phyloP scores from a whole-genome alignment of 441 rosid genomes.

The Gossypium trilobum region DNA sequence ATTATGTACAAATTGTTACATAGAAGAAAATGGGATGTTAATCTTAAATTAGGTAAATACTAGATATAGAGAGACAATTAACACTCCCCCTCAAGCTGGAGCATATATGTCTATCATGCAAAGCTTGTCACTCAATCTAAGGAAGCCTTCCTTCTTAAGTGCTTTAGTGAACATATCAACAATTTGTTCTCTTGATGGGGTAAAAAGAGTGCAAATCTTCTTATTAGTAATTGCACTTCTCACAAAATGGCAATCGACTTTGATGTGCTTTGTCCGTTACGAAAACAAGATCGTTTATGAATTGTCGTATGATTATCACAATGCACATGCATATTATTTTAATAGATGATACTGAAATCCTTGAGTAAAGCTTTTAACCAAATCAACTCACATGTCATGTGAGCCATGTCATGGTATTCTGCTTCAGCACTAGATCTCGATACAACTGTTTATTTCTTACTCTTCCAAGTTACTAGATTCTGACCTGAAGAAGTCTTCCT shows the following conservation, averaged over 20 bases:
- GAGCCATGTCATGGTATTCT: too few species aligned
- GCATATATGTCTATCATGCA: background rate
- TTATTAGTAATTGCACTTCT: background rate
- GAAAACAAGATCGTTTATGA: too few species aligned
- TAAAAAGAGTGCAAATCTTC: background rate
- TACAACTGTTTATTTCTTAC: too few species aligned
- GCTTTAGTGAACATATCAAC: background rate
- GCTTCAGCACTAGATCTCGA: too few species aligned
- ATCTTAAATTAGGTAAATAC: background rate
- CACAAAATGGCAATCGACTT: background rate
- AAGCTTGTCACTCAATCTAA: background rate
- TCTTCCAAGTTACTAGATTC: too few species aligned
- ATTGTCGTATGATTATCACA: too few species aligned
- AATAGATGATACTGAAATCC: too few species aligned
- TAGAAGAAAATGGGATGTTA: too few species aligned
- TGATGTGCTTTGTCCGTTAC: background rate
- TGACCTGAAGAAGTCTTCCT: background rate
- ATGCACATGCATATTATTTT: too few species aligned
- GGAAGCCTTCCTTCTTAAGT: background rate
- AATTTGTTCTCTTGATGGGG: background rate
- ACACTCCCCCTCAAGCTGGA: background rate
- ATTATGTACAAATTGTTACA: background rate
- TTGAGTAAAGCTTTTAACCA: too few species aligned
- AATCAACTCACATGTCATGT: too few species aligned
- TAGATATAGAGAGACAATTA: background rate